Evolutionary conservation across 1,284 basidiomycete genomes (phyloP).

Genomic region (Sparassis latifolia): DNA sequence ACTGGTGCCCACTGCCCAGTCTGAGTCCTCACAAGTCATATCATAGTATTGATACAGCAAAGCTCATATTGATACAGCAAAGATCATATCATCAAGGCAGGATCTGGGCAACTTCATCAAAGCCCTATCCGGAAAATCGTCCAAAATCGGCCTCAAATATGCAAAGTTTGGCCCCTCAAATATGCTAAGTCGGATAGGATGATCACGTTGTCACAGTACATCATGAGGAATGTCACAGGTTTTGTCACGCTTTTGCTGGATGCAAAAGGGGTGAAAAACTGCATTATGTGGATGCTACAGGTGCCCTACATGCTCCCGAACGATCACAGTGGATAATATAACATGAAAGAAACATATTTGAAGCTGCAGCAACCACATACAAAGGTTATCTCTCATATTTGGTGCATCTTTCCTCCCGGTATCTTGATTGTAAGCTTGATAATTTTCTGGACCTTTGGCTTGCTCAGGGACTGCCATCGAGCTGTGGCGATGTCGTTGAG

Average conservation of each 20-base stretch:
- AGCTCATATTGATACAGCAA: too few relatives aligned
- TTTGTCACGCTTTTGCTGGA: neutral
- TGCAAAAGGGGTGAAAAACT: neutral
- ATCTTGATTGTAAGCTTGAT: slow-evolving; percentile 1
- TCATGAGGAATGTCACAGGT: neutral
- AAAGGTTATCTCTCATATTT: too few relatives aligned
- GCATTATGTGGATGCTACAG: too few relatives aligned
- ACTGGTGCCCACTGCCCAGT: too few relatives aligned
- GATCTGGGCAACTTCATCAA: neutral
- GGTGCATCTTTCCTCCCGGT: neutral
- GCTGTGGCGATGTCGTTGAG: neutral
- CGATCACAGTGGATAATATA: neutral
- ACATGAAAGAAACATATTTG: neutral
- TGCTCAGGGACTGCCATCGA: slow-evolving; percentile 1
- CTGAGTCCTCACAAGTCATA: too few relatives aligned
- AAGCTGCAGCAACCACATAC: neutral
- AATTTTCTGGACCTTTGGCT: slow-evolving; percentile 2
- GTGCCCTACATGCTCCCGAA: too few relatives aligned
- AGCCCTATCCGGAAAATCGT: neutral
- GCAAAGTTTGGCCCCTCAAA: neutral
- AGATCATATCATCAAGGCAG: too few relatives aligned
- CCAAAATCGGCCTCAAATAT: neutral
- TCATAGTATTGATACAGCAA: too few relatives aligned
- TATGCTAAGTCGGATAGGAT: neutral
- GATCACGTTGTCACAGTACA: neutral